Percentiles rank a stretch among this genome's conserved stretches.
These are phyloP conservation scores for Tulasnella sp. DNA, from an alignment of 768 basidiomycete species.

Conservation along the genomic window DNA sequence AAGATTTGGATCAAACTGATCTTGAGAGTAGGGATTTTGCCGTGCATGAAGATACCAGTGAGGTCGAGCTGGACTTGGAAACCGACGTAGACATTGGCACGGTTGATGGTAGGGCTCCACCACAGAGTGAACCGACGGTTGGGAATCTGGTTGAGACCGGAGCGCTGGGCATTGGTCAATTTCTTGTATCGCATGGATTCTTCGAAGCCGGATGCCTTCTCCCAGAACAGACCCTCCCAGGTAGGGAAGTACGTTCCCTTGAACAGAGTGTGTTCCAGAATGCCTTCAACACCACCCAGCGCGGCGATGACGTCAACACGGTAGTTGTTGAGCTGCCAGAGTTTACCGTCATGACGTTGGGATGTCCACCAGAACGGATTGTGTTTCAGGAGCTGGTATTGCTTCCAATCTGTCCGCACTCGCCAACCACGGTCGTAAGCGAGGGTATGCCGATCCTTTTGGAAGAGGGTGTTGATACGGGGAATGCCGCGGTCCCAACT, in stretches of 20 bases:
- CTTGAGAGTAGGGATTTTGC: conserved; percentile 97
- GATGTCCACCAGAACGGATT: conserved; percentile 99
- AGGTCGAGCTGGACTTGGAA: conserved; percentile 99
- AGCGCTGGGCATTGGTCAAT: conserved; percentile 96
- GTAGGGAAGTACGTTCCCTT: conserved; percentile 98
- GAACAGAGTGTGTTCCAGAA: conserved; percentile 95
- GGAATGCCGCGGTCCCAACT: conserved; percentile 99
- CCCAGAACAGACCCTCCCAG: conserved; percentile 99
- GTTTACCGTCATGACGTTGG: conserved; percentile 92
- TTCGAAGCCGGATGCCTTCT: conserved; percentile 96
- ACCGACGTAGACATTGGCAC: conserved; percentile 99
- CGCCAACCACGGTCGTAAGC: conserved; percentile 99
- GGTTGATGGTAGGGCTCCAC: conserved; percentile 99
- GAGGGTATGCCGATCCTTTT: conserved; percentile 95
- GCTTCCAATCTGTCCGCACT: conserved; percentile 92
- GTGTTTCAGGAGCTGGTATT: conserved; percentile 90
- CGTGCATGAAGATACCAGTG: conserved; percentile 98
- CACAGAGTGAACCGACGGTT: conserved; percentile 99
- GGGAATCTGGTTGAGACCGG: conserved; percentile 96
- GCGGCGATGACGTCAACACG: conserved; percentile 99
- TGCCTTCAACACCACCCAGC: conserved; percentile 93
- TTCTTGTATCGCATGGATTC: conserved; percentile 96
- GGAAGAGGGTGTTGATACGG: conserved; percentile 98
- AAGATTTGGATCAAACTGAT: conserved; percentile 99
- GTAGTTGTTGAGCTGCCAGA: conserved; percentile 98